phyloP scores from a whole-genome alignment of 495 filamentous ascomycete species.

The Daldinia caldariorum region DNA sequence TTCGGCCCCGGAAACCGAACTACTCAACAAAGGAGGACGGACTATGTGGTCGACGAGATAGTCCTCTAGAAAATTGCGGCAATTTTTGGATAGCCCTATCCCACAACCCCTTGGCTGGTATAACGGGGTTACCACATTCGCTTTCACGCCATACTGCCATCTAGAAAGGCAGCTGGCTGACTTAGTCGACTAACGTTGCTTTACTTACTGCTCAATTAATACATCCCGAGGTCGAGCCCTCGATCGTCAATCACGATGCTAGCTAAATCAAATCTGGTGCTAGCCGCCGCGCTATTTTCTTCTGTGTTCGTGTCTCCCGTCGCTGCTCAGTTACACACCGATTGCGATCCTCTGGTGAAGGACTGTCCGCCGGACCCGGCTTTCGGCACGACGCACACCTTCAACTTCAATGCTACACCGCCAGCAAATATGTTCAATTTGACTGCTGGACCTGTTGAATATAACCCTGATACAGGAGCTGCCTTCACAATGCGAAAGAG shows the following conservation, averaged over 20 bases:
- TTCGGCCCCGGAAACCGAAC: background rate
- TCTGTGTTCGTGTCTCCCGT: conserved; percentile 52
- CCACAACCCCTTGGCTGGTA: conserved; percentile 11
- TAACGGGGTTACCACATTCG: conserved; percentile 10
- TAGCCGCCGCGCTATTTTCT: conserved; percentile 57
- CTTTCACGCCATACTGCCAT: conserved; percentile 8
- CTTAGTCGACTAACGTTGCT: conserved; percentile 5
- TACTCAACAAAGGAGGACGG: background rate
- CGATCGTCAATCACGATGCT: conserved; percentile 45
- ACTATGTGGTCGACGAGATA: conserved; percentile 35
- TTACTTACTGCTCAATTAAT: background rate
- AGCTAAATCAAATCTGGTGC: conserved; percentile 43
- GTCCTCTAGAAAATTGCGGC: background rate
- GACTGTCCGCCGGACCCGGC: conserved; percentile 72
- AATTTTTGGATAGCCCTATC: conserved; percentile 1
- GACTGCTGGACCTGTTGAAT: conserved; percentile 66
- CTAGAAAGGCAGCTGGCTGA: background rate
- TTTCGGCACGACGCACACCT: conserved; percentile 64
- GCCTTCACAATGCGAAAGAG: conserved; percentile 76
- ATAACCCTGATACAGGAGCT: conserved; percentile 64
- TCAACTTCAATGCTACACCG: conserved; percentile 72
- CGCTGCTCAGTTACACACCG: conserved; percentile 69
- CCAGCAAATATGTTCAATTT: conserved; percentile 68
- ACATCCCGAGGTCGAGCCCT: conserved; percentile 8
- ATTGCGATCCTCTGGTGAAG: conserved; percentile 72